Percentiles rank a stretch among this genome's conserved stretches.
Conservation (phyloP, 176 grass and related monocot species). For the Oryza meridionalis region DNA sequence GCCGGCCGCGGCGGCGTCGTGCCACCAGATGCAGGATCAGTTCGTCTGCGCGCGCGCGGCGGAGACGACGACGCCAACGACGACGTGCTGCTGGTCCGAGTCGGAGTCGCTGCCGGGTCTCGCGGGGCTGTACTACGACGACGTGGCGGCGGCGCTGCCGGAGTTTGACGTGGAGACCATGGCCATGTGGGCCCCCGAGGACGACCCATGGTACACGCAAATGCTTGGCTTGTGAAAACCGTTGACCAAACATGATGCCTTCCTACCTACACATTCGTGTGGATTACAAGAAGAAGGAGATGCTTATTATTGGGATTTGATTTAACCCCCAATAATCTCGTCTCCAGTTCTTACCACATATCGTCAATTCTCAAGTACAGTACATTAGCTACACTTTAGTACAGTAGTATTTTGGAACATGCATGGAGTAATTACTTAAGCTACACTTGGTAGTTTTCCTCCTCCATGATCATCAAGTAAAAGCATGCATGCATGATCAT, state of each 20-base stretch:
- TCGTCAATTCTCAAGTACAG: background rate
- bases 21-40: slow-evolving; percentile 9
- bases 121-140: slow-evolving; percentile 25
- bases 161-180: slow-evolving; percentile 52
- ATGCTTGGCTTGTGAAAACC: slow-evolving; percentile 35
- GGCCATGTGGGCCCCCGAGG: slow-evolving; percentile 62
- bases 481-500: background rate
- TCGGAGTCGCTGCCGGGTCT: slow-evolving; percentile 50
- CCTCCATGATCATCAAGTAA: too few species aligned
- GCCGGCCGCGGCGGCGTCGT: background rate
- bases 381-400: background rate
- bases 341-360: slow-evolving; percentile 44
- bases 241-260: too few species aligned
- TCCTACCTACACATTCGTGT: too few species aligned
- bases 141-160: slow-evolving; percentile 37
- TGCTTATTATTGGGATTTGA: slow-evolving; percentile 28
- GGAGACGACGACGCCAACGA: background rate
- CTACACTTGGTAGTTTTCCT: too few species aligned
- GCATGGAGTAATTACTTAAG: background rate
- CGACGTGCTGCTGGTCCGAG: slow-evolving; percentile 47
- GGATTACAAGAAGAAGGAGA: slow-evolving; percentile 27
- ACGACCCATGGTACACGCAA: slow-evolving; percentile 54
- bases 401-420: background rate
- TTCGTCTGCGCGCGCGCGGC: background rate
- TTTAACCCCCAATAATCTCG: slow-evolving; percentile 46